Base-by-base conservation (phyloP, 192 early-diverging fungal genomes). In the Bifiguratus adelaidae region DNA sequence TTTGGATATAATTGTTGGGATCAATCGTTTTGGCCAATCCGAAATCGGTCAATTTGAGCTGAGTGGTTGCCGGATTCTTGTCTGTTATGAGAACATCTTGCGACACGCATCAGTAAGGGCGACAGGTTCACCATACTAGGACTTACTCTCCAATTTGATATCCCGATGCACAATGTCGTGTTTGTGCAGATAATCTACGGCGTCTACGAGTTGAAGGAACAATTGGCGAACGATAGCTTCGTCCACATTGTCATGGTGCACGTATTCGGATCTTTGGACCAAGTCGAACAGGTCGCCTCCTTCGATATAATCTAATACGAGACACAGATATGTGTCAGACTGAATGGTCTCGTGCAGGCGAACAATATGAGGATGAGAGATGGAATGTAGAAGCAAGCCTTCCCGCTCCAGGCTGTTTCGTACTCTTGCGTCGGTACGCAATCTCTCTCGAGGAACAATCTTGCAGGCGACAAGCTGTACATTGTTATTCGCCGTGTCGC, bases 241-340 rank as follows among this genome's bases (percentile, higher is more conserved):
- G 24, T 71, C 61, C 37, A 80, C 55, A 27, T 46, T 60, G 26
- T 49, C 55, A 36, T 58, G 19, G 18, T 53, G 49, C 13, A 36
- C 41, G 44, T 81, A 48, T 20, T 75, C 61, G 22, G 61, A 50
- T 9, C 58, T 36, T 30, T 65, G 52, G 12, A 89, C 80, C 48
- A 68, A 76, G 33, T 89, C 82, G 57, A 83, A 89, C 7, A 88
- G 56, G 42, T 89, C 86, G 7, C 83, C 86, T 30, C 81, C 83
- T 23, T 68, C 55, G 4, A 78, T 67, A 63, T 81, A 80, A 44
- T 85, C 85, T 23, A 88, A 49, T 4, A 89, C 68, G 16, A 89
- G 60, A 47, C 79, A 88, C 28, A 71, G 52, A 30, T 81, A 67
- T 15, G 64, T 61, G 3, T 73, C 61, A 0, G 77, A 83, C 41